phyloP scores from a whole-genome alignment of 2,329 filamentous ascomycete species.

The Alternaria solani region DNA sequence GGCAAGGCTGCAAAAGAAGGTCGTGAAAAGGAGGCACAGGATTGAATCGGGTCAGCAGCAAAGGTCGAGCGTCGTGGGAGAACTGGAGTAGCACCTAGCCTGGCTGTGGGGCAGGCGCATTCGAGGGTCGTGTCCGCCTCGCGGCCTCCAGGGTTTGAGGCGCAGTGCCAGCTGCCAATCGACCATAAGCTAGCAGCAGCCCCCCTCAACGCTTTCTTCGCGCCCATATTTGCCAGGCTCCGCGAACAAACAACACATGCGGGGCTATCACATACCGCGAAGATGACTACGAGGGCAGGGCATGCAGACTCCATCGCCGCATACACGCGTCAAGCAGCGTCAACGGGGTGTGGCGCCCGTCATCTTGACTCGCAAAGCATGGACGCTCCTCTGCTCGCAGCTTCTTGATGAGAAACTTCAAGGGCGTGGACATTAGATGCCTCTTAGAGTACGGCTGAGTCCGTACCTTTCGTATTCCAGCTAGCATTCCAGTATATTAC shows the following conservation, averaged over 20 bases:
- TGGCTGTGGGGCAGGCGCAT: slow-evolving; percentile 37
- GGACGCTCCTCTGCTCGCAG: neutral
- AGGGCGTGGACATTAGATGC: neutral
- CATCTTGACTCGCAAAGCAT: slow-evolving; percentile 5
- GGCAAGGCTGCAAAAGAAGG: slow-evolving; percentile 22
- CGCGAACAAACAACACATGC: neutral
- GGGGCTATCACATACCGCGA: neutral
- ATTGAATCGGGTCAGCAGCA: slow-evolving; percentile 27
- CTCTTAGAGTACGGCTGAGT: neutral
- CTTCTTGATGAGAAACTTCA: neutral
- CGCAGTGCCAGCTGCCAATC: slow-evolving; percentile 26
- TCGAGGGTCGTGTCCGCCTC: slow-evolving; percentile 36
- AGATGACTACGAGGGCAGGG: neutral
- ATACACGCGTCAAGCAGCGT: slow-evolving; percentile 2
- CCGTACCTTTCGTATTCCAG: neutral
- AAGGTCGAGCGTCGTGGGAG: slow-evolving; percentile 28
- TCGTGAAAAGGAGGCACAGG: slow-evolving; percentile 23
- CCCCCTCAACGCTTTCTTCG: slow-evolving; percentile 5
- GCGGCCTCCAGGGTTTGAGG: slow-evolving; percentile 31
- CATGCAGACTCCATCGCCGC: neutral
- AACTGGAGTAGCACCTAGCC: slow-evolving; percentile 29
- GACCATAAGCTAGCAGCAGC: slow-evolving; percentile 11
- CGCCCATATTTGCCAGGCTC: slow-evolving; percentile 21
- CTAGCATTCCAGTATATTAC: neutral
- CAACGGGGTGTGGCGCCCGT: neutral